These are phyloP conservation scores for Beauveria asiatica DNA, from an alignment of 2,329 filamentous ascomycete species.

Conservation along the genomic window DNA sequence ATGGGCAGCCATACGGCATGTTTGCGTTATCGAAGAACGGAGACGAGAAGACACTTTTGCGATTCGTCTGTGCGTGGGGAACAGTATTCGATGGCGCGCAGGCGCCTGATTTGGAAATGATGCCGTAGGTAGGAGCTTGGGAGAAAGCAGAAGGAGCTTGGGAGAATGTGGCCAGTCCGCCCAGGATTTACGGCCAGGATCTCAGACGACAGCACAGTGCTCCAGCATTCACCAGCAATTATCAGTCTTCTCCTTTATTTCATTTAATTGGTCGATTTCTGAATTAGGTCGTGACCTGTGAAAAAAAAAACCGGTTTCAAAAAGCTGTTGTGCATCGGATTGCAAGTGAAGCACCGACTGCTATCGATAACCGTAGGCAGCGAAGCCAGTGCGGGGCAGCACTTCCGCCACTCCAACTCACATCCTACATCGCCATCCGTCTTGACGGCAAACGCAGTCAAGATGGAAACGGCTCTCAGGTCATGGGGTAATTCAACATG, in stretches of 20 bases:
- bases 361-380: slow-evolving; percentile 8
- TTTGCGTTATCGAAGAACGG: neutral
- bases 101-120: neutral
- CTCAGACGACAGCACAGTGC: neutral
- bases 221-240: neutral
- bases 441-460: slow-evolving; percentile 10
- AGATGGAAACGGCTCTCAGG: slow-evolving; percentile 23
- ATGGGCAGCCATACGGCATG: slow-evolving; percentile 9
- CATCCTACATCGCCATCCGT: slow-evolving; percentile 15
- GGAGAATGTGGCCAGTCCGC: too few relatives aligned
- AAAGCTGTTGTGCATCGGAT: too few relatives aligned
- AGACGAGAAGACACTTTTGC: neutral
- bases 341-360: neutral
- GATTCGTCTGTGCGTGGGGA: neutral
- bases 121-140: neutral
- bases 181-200: too few relatives aligned
- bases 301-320: neutral
- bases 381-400: slow-evolving; percentile 18
- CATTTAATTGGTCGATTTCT: neutral
- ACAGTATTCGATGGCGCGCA: neutral
- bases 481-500: slow-evolving; percentile 20
- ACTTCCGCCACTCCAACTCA: slow-evolving; percentile 1
- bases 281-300: neutral
- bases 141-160: too few relatives aligned
- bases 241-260: neutral